These are phyloP conservation scores for Citrus medica DNA, from an alignment of 345 rosid species.

Conservation along the genomic window DNA sequence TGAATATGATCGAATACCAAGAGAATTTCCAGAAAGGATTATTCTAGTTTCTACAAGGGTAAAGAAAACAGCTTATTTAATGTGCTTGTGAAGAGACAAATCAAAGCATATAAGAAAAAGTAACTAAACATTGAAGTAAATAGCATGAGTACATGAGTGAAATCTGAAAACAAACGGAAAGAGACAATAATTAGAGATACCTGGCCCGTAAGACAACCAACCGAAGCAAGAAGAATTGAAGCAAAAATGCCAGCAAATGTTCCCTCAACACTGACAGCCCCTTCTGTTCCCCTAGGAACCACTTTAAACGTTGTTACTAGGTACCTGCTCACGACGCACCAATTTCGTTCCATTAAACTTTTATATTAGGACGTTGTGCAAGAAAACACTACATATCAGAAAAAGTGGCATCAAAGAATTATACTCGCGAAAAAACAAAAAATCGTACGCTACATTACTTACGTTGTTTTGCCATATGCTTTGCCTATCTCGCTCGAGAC, in stretches of 20 bases:
- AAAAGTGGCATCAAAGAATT: neutral
- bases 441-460: conserved; percentile 28
- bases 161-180: neutral
- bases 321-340: conserved; percentile 45
- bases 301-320: conserved; percentile 80
- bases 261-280: conserved; percentile 96
- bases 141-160: neutral
- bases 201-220: conserved; percentile 67
- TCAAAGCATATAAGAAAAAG: neutral
- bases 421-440: neutral
- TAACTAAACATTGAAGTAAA: neutral
- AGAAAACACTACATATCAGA: neutral
- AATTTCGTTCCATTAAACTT: conserved; percentile 3
- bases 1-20: neutral
- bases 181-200: conserved; percentile 32
- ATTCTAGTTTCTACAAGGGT: neutral
- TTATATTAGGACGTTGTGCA: neutral
- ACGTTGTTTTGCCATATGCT: conserved; percentile 96
- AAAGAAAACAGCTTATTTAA: neutral
- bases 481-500: conserved; percentile 96
- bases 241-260: conserved; percentile 86
- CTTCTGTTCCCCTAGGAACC: conserved; percentile 96
- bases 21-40: neutral
- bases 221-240: conserved; percentile 62
- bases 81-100: neutral